phyloP scores from a whole-genome alignment of 768 basidiomycete species.

The Tubosaeta sp. region DNA sequence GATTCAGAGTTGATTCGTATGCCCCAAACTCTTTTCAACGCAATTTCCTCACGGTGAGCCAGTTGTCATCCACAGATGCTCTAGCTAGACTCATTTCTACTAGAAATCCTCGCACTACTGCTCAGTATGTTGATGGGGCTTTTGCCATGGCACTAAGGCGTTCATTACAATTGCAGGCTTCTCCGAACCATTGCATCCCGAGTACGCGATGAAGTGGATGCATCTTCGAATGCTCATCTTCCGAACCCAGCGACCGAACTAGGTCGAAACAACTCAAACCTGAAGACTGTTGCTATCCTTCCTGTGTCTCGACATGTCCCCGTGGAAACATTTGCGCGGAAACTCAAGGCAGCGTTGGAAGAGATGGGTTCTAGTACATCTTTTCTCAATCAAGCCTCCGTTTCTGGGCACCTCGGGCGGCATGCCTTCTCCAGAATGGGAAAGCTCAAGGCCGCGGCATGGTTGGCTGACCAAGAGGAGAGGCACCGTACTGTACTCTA shows the following conservation, averaged over 20 bases:
- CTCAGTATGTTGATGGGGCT: slow-evolving; percentile 49
- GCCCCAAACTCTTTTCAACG: slow-evolving; percentile 97
- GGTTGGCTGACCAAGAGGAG: slow-evolving; percentile 96
- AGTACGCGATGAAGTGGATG: slow-evolving; percentile 78
- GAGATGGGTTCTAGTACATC: slow-evolving; percentile 91
- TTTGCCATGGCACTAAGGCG: background rate
- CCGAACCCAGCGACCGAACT: slow-evolving; percentile 54
- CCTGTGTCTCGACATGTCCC: slow-evolving; percentile 87
- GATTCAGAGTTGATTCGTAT: slow-evolving; percentile 96
- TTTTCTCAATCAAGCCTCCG: slow-evolving; percentile 90
- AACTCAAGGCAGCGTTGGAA: slow-evolving; percentile 83
- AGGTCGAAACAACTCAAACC: slow-evolving; percentile 76
- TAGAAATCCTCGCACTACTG: slow-evolving; percentile 82
- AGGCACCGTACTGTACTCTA: slow-evolving; percentile 91
- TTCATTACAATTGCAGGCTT: slow-evolving; percentile 41
- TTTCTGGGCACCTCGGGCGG: slow-evolving; percentile 86
- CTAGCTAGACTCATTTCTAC: background rate
- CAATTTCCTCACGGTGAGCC: slow-evolving; percentile 78
- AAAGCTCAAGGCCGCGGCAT: slow-evolving; percentile 86
- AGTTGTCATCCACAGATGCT: background rate
- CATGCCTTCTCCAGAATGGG: slow-evolving; percentile 97
- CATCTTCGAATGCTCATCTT: slow-evolving; percentile 47
- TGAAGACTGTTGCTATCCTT: slow-evolving; percentile 92
- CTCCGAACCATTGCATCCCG: slow-evolving; percentile 89
- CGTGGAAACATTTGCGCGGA: slow-evolving; percentile 83